A percentile compares a stretch with the other conserved stretches of the same genome.
Evolutionary conservation across 192 early-diverging fungal species (phyloP).

Genomic region (Linnemannia hyalina): DNA sequence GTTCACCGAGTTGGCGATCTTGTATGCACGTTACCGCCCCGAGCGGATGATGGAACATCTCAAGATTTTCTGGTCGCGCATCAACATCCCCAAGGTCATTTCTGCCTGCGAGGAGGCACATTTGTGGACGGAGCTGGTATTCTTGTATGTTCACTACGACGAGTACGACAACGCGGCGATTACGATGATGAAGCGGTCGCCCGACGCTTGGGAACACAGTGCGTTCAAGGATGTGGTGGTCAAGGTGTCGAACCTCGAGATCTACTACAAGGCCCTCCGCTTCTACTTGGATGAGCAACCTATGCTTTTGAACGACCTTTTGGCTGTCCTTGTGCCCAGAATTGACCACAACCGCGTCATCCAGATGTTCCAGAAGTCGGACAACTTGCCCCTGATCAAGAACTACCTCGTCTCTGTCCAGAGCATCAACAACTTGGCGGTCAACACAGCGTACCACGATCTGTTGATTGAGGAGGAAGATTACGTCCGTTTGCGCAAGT

Average conservation of each 20-base stretch:
- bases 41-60: conserved; percentile 98
- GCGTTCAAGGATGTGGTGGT: conserved; percentile 97
- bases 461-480: conserved; percentile 99
- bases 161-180: conserved; percentile 98
- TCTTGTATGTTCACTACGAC: conserved; percentile 98
- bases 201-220: conserved; percentile 96
- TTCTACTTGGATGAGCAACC: conserved; percentile 99
- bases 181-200: conserved; percentile 96
- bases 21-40: conserved; percentile 96
- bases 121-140: conserved; percentile 97
- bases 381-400: conserved; percentile 98
- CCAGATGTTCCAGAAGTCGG: conserved; percentile 97
- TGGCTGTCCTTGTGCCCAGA: conserved; percentile 88
- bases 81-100: conserved; percentile 99
- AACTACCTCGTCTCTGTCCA: conserved; percentile 97
- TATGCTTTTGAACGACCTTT: conserved; percentile 91
- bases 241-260: conserved; percentile 97
- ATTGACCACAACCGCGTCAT: conserved; percentile 98
- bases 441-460: conserved; percentile 97
- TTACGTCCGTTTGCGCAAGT: conserved; percentile 91
- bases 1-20: conserved; percentile 98
- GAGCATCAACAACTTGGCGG: conserved; percentile 91
- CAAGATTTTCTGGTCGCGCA: conserved; percentile 95
- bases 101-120: conserved; percentile 92
- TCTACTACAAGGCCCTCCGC: conserved; percentile 97